Evolutionary conservation across 768 basidiomycete species (phyloP).

Genomic region (Gyrodon lividus): DNA sequence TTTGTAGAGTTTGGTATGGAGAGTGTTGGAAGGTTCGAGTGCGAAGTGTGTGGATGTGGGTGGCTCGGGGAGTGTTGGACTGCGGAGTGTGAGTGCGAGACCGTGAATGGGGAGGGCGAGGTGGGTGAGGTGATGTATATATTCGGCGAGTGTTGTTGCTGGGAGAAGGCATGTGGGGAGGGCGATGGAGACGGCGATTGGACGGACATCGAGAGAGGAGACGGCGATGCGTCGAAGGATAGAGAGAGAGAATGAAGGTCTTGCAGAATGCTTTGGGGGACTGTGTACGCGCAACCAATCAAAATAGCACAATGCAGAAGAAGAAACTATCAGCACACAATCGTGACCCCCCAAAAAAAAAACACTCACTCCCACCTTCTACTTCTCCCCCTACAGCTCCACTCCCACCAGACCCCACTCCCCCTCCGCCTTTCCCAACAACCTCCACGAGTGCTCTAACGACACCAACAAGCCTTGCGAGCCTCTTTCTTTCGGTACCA

Average conservation of each 20-base stretch:
- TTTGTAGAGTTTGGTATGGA: conserved; percentile 7
- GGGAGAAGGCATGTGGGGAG: conserved; percentile 18
- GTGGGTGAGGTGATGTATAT: conserved; percentile 72
- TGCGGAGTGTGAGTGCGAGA: conserved; percentile 19
- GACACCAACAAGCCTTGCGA: conserved; percentile 58
- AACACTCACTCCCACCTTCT: conserved; percentile 15
- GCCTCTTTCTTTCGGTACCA: conserved; percentile 58
- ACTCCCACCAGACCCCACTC: background rate
- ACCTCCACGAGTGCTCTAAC: conserved; percentile 65
- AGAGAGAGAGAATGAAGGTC: conserved; percentile 29
- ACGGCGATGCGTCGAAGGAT: conserved; percentile 21
- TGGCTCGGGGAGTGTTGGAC: conserved; percentile 20
- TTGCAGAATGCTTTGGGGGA: conserved; percentile 19
- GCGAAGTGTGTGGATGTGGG: conserved; percentile 3
- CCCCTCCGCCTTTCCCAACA: conserved; percentile 40
- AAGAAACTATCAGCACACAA: background rate
- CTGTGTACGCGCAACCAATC: conserved; percentile 7
- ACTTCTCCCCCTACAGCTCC: background rate
- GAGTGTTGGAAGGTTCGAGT: conserved; percentile 12
- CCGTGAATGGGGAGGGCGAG: conserved; percentile 34
- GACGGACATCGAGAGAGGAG: conserved; percentile 14
- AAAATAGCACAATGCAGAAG: too few relatives aligned
- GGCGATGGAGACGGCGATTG: conserved; percentile 30
- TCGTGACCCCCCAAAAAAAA: conserved; percentile 4
- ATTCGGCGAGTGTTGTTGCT: conserved; percentile 48